Conservation (phyloP, 2,329 filamentous ascomycete species). For the Exophiala lecanii-corni region DNA sequence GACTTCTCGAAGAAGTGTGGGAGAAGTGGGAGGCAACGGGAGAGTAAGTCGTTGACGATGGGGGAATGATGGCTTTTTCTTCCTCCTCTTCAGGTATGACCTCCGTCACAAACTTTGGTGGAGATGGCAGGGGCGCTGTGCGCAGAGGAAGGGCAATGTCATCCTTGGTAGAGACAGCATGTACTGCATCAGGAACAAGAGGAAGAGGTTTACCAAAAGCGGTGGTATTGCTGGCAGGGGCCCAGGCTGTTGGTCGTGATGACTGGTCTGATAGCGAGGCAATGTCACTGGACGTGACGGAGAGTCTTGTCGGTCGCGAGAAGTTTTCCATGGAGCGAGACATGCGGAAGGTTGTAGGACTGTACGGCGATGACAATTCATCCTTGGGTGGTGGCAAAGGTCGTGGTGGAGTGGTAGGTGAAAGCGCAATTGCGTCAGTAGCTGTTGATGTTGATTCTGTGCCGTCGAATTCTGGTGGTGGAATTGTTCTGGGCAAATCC, state of each 20-base stretch:
- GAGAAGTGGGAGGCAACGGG: not conserved
- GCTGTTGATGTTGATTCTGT: conserved; percentile 18
- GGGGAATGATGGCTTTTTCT: not conserved
- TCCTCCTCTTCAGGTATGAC: conserved; percentile 15
- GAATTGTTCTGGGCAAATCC: conserved; percentile 9
- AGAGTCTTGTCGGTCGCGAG: conserved; percentile 32
- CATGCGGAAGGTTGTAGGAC: conserved; percentile 24
- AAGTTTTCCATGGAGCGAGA: conserved; percentile 50
- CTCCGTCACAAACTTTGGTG: conserved; percentile 14
- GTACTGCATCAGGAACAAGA: conserved; percentile 17
- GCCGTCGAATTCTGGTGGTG: conserved; percentile 3
- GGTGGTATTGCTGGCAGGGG: no score
- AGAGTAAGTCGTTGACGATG: not conserved
- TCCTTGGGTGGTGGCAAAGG: conserved; percentile 26
- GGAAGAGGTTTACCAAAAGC: conserved; percentile 20
- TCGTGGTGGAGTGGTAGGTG: conserved; percentile 28
- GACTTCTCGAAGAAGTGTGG: not conserved
- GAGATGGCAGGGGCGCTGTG: conserved; percentile 20
- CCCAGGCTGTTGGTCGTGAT: no score
- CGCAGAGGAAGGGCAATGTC: conserved; percentile 22
- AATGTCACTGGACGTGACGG: conserved; percentile 14
- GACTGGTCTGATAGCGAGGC: no score
- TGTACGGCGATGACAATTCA: conserved; percentile 13
- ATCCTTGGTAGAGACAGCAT: conserved; percentile 26
- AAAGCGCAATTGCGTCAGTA: conserved; percentile 32